These are phyloP conservation scores for Rhynchosporium graminicola DNA, from an alignment of 2,329 filamentous ascomycete genomes.

Conservation along the genomic window DNA sequence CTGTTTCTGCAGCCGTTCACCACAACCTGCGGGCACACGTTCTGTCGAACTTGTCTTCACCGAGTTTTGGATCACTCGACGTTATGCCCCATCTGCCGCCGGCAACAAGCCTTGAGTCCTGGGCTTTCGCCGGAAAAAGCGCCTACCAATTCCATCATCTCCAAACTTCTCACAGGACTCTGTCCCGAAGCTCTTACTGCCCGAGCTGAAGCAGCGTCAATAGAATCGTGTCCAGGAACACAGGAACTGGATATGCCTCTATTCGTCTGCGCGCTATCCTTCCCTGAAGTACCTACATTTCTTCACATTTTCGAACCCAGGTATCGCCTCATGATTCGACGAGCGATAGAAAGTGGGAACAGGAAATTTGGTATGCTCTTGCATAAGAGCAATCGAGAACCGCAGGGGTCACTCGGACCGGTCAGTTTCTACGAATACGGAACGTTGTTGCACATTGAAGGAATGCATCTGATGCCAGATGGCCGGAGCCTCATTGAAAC, in stretches of 20 bases:
- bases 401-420: constrained; percentile 54
- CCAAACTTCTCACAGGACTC: constrained; percentile 64
- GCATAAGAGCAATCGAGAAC: constrained; percentile 56
- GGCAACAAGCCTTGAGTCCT: constrained; percentile 56
- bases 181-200: constrained; percentile 66
- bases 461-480: constrained; percentile 72
- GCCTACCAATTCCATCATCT: constrained; percentile 63
- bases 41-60: constrained; percentile 78
- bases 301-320: constrained; percentile 91
- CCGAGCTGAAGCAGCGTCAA: constrained; percentile 52
- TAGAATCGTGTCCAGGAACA: constrained; percentile 57
- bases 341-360: constrained; percentile 68
- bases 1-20: constrained; percentile 81
- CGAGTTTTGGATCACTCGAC: constrained; percentile 75
- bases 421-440: constrained; percentile 71
- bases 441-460: constrained; percentile 74
- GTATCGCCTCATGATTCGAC: constrained; percentile 85
- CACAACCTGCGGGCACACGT: constrained; percentile 85
- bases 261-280: constrained; percentile 80
- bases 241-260: constrained; percentile 66
- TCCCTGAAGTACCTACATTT: constrained; percentile 82
- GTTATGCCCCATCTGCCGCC: constrained; percentile 79
- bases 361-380: constrained; percentile 85
- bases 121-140: constrained; percentile 40
- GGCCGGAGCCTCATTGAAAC: constrained; percentile 82